These are phyloP conservation scores for Austroboletus eburneus DNA, from an alignment of 768 basidiomycete genomes.

Conservation along the genomic window DNA sequence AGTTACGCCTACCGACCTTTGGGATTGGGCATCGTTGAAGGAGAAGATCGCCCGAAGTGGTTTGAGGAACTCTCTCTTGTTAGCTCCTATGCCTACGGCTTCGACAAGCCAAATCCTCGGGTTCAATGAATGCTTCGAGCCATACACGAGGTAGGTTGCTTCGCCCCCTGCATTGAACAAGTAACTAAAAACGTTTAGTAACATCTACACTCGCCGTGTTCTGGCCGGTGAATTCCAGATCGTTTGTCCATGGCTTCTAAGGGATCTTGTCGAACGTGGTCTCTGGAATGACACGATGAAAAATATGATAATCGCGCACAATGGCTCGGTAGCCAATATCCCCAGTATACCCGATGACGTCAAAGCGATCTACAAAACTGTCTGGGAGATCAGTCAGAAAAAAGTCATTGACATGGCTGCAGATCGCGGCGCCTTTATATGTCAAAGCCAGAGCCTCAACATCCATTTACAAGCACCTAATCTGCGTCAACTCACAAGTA, in stretches of 20 bases:
- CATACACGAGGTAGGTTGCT: conserved; percentile 80
- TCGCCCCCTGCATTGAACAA: background rate
- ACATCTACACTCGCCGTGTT: conserved; percentile 98
- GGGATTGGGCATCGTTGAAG: conserved; percentile 93
- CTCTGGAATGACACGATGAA: conserved; percentile 99
- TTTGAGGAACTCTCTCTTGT: conserved; percentile 82
- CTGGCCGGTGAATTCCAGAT: conserved; percentile 99
- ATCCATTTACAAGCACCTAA: conserved; percentile 89
- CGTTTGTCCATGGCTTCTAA: conserved; percentile 98
- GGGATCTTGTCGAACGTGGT: conserved; percentile 91
- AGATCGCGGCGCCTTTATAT: conserved; percentile 98
- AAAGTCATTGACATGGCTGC: conserved; percentile 96
- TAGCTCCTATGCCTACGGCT: conserved; percentile 99
- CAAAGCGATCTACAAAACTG: conserved; percentile 99
- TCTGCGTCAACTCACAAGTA: conserved; percentile 86
- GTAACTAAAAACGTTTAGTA: conserved; percentile 45
- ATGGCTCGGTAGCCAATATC: conserved; percentile 85
- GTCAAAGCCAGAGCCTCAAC: conserved; percentile 93
- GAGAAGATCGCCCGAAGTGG: conserved; percentile 79
- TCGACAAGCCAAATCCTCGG: conserved; percentile 98
- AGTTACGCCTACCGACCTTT: conserved; percentile 80
- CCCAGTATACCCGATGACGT: conserved; percentile 83
- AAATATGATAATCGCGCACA: conserved; percentile 97
- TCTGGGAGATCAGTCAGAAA: conserved; percentile 99
- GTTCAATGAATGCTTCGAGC: conserved; percentile 98